phyloP scores from a whole-genome alignment of 2,329 filamentous ascomycete genomes.

The Monilinia fructigena region DNA sequence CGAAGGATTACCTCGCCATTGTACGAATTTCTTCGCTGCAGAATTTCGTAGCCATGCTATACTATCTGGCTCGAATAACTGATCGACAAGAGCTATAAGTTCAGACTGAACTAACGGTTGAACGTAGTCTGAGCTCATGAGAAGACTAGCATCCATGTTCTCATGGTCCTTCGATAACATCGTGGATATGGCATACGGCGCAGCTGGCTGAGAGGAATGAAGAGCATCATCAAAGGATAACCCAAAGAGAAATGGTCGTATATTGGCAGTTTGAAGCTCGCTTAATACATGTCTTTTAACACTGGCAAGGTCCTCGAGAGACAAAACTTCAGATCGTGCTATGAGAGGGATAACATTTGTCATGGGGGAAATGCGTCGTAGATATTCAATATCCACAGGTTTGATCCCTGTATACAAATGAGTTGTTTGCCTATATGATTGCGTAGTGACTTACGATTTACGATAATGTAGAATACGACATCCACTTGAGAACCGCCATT shows the following conservation, averaged over 20 bases:
- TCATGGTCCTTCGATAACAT: slow-evolving; percentile 69
- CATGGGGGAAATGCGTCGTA: slow-evolving; percentile 65
- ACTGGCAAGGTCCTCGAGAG: slow-evolving; percentile 53
- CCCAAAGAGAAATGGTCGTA: slow-evolving; percentile 66
- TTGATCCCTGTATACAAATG: slow-evolving; percentile 49
- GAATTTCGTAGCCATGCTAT: slow-evolving; percentile 79
- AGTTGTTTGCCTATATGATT: slow-evolving; percentile 28
- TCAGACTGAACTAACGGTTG: slow-evolving; percentile 78
- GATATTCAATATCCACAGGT: slow-evolving; percentile 66
- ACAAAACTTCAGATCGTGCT: slow-evolving; percentile 70
- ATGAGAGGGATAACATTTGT: slow-evolving; percentile 87
- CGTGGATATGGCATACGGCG: slow-evolving; percentile 76
- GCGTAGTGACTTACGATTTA: slow-evolving; percentile 55
- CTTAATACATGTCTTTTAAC: slow-evolving; percentile 60
- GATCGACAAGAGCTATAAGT: slow-evolving; percentile 64
- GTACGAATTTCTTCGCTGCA: slow-evolving; percentile 76
- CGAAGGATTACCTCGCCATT: slow-evolving; percentile 57
- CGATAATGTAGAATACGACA: slow-evolving; percentile 77
- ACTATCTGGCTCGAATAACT: slow-evolving; percentile 75
- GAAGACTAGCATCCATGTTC: slow-evolving; percentile 84
- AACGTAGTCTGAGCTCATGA: slow-evolving; percentile 91
- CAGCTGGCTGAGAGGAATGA: slow-evolving; percentile 37
- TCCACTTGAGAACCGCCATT: slow-evolving; percentile 83
- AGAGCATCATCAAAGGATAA: slow-evolving; percentile 31
- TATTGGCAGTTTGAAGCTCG: slow-evolving; percentile 55